Evolutionary conservation across 108 stramenopile genomes (phyloP), one percentile per base, ranked within the genome.

Genomic region (Chaetoceros tenuissimus): DNA sequence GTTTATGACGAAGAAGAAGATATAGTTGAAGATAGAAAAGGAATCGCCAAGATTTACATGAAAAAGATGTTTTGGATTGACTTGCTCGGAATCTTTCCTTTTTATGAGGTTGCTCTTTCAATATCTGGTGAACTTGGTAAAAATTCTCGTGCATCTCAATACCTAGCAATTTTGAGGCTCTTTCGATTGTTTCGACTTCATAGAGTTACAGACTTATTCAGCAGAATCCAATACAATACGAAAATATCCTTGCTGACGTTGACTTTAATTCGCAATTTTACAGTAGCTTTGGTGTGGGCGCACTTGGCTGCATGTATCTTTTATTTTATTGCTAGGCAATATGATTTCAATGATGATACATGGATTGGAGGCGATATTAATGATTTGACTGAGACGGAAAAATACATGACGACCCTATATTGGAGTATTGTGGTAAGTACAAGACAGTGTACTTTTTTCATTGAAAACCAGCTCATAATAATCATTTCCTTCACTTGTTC

Each of bases 301-400:
- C 81, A 82, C 29, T 67, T 75, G 25, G 51, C 72, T 46, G 81
- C 81, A 0, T 82, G 81, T 27, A 62, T 69, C 51, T 70, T 82
- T 60, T 82, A 65, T 46, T 82, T 79, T 43, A 78, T 82, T 44
- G 78, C 81, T 24, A 29, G 72, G 0, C 62, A 75, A 26, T 61
- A 60, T 23, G 61, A 57, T 31, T 82, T 79, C 62, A 66, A 77
- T 25, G 77, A 76, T 7, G 46, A 59, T 2, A 79, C 78, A 8
- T 79, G 78, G 81, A 58, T 79, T 49, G 79, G 75, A 44, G 17
- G 17, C 0, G 46, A 55, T 10, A 26, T 40, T n/a, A 53, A 46
- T 26, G 59, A 28, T 0, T 16, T 74, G 56, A 73, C 17, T 26
- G 46, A 7, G 3, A 52, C 52, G 20, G 72, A 82, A 31, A 44